These are phyloP conservation scores for Asterionellopsis glacialis DNA, from an alignment of 108 stramenopile genomes.

Conservation along the genomic window DNA sequence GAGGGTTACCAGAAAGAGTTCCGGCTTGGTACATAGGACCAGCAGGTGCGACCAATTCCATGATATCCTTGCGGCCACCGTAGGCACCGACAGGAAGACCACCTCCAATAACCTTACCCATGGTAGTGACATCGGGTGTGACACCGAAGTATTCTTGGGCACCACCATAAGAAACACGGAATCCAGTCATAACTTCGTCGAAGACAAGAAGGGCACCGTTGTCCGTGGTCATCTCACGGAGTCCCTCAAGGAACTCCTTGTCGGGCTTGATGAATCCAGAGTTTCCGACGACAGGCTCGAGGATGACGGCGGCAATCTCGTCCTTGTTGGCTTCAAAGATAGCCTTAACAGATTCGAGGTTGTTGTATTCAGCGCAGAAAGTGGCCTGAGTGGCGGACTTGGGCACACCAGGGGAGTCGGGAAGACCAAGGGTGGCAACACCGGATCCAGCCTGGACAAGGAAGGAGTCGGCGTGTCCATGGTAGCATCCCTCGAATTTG, in stretches of 20 bases:
- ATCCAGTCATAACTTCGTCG: conserved; percentile 99
- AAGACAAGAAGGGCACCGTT: conserved; percentile 93
- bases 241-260: conserved; percentile 91
- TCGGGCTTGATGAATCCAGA: conserved; percentile 97
- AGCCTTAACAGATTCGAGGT: conserved; percentile 86
- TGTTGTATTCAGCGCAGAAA: conserved; percentile 96
- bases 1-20: conserved; percentile 94
- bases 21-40: conserved; percentile 99
- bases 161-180: conserved; percentile 96
- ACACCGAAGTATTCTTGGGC: conserved; percentile 96
- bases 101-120: conserved; percentile 99
- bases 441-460: conserved; percentile 98
- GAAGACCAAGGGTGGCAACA: conserved; percentile 95
- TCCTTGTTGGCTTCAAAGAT: conserved; percentile 88
- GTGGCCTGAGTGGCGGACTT: conserved; percentile 88
- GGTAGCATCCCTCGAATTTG: conserved; percentile 99
- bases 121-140: conserved; percentile 96
- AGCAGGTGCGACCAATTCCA: conserved; percentile 95
- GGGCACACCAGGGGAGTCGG: conserved; percentile 97
- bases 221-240: conserved; percentile 82
- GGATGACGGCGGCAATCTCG: conserved; percentile 92
- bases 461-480: conserved; percentile 98
- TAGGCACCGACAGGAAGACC: conserved; percentile 97
- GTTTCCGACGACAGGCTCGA: conserved; percentile 98
- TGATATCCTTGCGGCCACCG: conserved; percentile 96